Evolutionary conservation across 805 yeast genomes (phyloP), one percentile per base, ranked within the genome.

Genomic region (Kregervanrija fluxuum): DNA sequence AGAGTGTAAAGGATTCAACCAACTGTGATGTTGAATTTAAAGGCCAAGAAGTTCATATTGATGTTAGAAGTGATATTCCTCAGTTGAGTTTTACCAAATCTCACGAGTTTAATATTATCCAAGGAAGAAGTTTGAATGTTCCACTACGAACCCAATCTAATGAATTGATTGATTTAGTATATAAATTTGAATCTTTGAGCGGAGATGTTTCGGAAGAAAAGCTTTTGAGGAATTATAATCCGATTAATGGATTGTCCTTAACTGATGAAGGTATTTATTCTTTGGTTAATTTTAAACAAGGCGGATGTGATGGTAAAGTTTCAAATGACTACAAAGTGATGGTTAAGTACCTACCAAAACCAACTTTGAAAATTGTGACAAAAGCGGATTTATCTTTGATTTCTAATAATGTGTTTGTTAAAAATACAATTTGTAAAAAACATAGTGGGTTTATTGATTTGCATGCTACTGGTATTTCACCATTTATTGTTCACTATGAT

Each of bases 21-120:
- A 80, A 81, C 1, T 93, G 99, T 65, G 71, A 74, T 15, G 91
- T 86, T n/a, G 78, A 77, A 11, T 65, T 85, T 45, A 74, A 78
- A 38, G 78, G 75, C 14, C 74, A 75, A 16, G 90, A 85, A 49
- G 79, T 79, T 12, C 72, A 65, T 22, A 68, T 93, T n/a, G 69
- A 71, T 30, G 89, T 89, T 1, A 76, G 90, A 54, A 68, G 79
- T 41, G 86, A 82, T 44, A 65, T 81, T 2, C 95, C 98, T 0
- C 60, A 60, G 37, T 51, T 73, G 10, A 52, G 58, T 8, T 66
- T 74, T 43, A 45, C 55, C 45, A 50, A 61, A 42, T 42, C 55
- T 42, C 43, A 52, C 36, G 53, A 61, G 11, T 54, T 67, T 13
- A 65, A 64, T 33, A 70, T 84, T 22, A 79, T 79, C 14, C 83